Conservation (phyloP, 164 flowering plant species). For the Sextonia rubra region DNA sequence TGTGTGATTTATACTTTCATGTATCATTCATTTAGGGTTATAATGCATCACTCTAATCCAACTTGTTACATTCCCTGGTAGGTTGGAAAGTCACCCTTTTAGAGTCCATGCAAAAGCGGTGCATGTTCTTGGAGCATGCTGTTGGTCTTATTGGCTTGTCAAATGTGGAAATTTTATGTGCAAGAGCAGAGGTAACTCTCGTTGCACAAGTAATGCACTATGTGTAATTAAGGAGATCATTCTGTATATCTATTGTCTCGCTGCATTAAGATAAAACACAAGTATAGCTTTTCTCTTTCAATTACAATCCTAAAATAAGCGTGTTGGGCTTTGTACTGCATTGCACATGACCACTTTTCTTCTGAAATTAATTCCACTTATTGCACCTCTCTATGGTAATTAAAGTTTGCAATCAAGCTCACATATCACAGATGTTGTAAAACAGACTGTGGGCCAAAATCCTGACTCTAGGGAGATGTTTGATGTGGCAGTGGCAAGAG, state of each 20-base stretch:
- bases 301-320: too few relatives aligned
- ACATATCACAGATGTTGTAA: constrained; percentile 17
- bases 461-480: constrained; percentile 61
- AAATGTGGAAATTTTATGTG: constrained; percentile 66
- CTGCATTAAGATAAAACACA: too few relatives aligned
- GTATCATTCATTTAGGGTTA: neutral
- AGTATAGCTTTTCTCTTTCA: too few relatives aligned
- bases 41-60: neutral
- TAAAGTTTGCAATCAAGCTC: too few relatives aligned
- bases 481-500: constrained; percentile 95
- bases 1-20: neutral
- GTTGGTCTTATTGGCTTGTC: constrained; percentile 50
- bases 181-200: constrained; percentile 76
- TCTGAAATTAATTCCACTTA: too few relatives aligned
- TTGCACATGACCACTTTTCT: too few relatives aligned
- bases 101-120: constrained; percentile 82
- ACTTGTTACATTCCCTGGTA: constrained; percentile 17
- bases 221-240: too few relatives aligned
- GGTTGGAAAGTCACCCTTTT: constrained; percentile 77
- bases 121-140: constrained; percentile 84
- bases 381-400: too few relatives aligned
- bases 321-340: too few relatives aligned
- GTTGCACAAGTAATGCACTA: too few relatives aligned
- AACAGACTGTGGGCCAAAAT: constrained; percentile 71
- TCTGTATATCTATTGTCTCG: too few relatives aligned